phyloP scores from a whole-genome alignment of 345 rosid genomes.

The Toxicodendron radicans region DNA sequence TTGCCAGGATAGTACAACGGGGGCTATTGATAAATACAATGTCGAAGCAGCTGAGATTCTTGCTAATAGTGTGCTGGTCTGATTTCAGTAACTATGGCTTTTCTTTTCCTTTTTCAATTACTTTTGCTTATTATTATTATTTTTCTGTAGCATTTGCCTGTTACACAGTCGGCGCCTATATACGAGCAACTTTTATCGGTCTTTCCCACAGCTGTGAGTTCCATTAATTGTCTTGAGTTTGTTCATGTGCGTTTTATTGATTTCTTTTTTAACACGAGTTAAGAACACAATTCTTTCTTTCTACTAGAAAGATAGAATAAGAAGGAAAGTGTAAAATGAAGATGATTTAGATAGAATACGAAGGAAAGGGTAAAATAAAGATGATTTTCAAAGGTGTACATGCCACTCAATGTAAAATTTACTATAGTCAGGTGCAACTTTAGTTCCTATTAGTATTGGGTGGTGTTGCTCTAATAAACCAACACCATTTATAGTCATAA shows the following conservation, averaged over 20 bases:
- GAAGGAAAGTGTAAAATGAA: background rate
- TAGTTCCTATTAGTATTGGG: background rate
- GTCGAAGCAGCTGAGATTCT: slow-evolving; percentile 77
- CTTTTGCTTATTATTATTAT: background rate
- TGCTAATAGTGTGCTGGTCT: slow-evolving; percentile 71
- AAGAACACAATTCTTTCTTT: background rate
- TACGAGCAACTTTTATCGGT: slow-evolving; percentile 80
- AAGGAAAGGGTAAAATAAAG: too few species aligned
- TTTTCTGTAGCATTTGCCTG: slow-evolving; percentile 62
- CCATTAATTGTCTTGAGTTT: background rate
- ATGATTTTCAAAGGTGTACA: background rate
- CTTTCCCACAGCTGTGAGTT: slow-evolving; percentile 91
- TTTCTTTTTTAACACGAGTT: background rate
- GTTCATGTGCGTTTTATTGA: background rate
- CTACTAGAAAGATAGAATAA: too few species aligned
- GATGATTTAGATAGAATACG: too few species aligned
- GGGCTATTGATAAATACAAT: slow-evolving; percentile 64
- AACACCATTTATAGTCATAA: background rate
- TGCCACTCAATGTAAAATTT: background rate
- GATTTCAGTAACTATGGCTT: background rate
- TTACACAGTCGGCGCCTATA: slow-evolving; percentile 69
- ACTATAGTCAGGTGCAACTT: background rate
- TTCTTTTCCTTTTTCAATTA: slow-evolving; percentile 8
- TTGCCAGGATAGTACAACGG: slow-evolving; percentile 28
- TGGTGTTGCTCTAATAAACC: background rate